These are phyloP conservation scores for Chaetomium olivaceum DNA, from an alignment of 2,329 filamentous ascomycete species.

Conservation along the genomic window DNA sequence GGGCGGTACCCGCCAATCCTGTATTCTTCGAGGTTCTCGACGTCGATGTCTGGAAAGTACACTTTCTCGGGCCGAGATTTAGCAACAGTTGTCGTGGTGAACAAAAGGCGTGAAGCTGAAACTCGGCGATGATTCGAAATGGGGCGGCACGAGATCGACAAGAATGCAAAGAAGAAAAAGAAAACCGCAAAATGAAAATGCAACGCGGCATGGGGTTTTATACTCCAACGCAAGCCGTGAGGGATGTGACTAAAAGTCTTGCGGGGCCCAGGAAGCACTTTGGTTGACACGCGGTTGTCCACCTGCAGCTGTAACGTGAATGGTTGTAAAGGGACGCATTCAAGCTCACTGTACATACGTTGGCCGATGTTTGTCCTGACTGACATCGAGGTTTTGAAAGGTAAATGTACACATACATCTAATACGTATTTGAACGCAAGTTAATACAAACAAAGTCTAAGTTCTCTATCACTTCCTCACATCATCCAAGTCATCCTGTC, in stretches of 20 bases:
- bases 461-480: not conserved
- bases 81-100: not conserved
- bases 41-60: slow-evolving; percentile 10
- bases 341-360: too few species aligned
- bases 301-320: too few species aligned
- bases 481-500: not conserved
- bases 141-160: not conserved
- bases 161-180: too few species aligned
- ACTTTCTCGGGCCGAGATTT: not conserved
- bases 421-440: too few species aligned
- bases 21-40: slow-evolving; percentile 19
- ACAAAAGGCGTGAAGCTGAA: not conserved
- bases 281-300: too few species aligned
- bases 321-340: too few species aligned
- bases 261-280: not conserved
- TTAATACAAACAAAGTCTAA: not conserved
- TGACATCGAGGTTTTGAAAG: too few species aligned
- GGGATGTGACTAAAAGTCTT: not conserved
- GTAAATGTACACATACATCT: too few species aligned
- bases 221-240: not conserved
- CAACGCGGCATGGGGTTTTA: not conserved
- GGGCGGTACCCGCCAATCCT: slow-evolving; percentile 13
- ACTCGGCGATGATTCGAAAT: not conserved
- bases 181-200: not conserved
- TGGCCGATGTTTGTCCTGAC: too few species aligned